phyloP scores from a whole-genome alignment of 2,329 filamentous ascomycete species.

The Thyridium curvatum region DNA sequence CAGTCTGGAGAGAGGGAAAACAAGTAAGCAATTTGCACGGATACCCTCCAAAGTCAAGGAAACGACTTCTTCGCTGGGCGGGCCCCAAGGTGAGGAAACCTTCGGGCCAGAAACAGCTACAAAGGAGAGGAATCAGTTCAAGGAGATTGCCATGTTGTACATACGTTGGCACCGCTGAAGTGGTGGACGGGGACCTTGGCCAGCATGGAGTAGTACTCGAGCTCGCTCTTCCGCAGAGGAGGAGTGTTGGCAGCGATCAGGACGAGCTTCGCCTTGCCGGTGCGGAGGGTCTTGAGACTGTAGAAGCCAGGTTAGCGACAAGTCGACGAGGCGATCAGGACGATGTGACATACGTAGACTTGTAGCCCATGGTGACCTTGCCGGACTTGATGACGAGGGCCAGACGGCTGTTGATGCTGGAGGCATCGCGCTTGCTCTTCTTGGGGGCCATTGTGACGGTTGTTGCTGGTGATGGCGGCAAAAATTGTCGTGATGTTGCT shows the following conservation, averaged over 20 bases:
- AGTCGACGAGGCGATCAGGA: no score
- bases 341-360: no score
- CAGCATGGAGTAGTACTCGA: slow-evolving; percentile 92
- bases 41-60: slow-evolving; percentile 81
- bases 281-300: slow-evolving; percentile 67
- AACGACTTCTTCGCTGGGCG: slow-evolving; percentile 89
- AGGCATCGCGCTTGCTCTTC: slow-evolving; percentile 79
- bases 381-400: slow-evolving; percentile 60
- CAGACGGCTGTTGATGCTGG: slow-evolving; percentile 58
- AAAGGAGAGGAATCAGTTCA: slow-evolving; percentile 16
- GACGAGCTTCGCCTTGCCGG: slow-evolving; percentile 97
- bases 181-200: slow-evolving; percentile 95
- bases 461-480: slow-evolving; percentile 7
- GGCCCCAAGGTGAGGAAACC: slow-evolving; percentile 28
- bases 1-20: slow-evolving; percentile 61
- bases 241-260: slow-evolving; percentile 89
- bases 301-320: no score
- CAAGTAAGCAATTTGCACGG: slow-evolving; percentile 50
- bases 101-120: slow-evolving; percentile 18
- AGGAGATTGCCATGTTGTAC: slow-evolving; percentile 32
- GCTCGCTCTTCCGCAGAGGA: slow-evolving; percentile 94
- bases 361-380: slow-evolving; percentile 83
- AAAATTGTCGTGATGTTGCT: neutral
- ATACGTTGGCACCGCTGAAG: slow-evolving; percentile 98
- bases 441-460: slow-evolving; percentile 55